Evolutionary conservation across 1,284 basidiomycete species (phyloP), one percentile per base, ranked within the genome.

Genomic region (Moniliophthora roreri): DNA sequence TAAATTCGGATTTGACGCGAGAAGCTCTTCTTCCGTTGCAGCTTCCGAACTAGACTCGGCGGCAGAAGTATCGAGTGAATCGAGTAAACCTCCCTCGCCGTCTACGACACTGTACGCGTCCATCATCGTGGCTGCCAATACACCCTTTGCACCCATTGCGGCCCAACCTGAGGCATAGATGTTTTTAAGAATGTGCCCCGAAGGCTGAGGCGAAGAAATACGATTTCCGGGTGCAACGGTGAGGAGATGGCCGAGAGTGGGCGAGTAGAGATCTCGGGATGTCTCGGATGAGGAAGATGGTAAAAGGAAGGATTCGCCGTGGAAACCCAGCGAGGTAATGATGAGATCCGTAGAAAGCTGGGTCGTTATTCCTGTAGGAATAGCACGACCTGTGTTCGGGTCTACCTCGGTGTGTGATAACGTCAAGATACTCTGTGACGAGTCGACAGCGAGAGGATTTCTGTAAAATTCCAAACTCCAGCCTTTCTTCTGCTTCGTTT

Each of bases 91-190:
- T 28, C 44, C 9, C 13, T 32, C 28, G 1, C 78, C 75, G 47
- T 92, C 87, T 0, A 89, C 88, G 1, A 91, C 85, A 2, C 77
- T 75, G 65, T 95, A 95, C 15, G 96, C 93, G 67, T 98, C 84
- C 69, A 93, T 85, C 94, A 99, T 95, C 21, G 97, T 98, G 15
- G 87, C 81, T 0, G 93, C 95, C 44, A 99, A 82, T 11, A 99
- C 95, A 4, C 97, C 96, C 42, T 85, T 87, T 0, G 96, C 95
- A 20, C 96, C 97, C 10, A 84, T 85, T 0, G 94, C 90, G 0
- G 93, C 88, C 97, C 97, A 99, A 2, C 96, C 96, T 1, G 92
- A 89, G 1, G 92, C 89, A 66, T 98, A 98, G n/a, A 93, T 77
- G 36, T 88, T 87, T 23, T 77, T 77, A 53, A 82, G 49, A 1